Percentiles rank a stretch among this genome's conserved stretches.
These are phyloP conservation scores for Rhodotorula babjevae DNA, from an alignment of 768 basidiomycete species.

Conservation along the genomic window DNA sequence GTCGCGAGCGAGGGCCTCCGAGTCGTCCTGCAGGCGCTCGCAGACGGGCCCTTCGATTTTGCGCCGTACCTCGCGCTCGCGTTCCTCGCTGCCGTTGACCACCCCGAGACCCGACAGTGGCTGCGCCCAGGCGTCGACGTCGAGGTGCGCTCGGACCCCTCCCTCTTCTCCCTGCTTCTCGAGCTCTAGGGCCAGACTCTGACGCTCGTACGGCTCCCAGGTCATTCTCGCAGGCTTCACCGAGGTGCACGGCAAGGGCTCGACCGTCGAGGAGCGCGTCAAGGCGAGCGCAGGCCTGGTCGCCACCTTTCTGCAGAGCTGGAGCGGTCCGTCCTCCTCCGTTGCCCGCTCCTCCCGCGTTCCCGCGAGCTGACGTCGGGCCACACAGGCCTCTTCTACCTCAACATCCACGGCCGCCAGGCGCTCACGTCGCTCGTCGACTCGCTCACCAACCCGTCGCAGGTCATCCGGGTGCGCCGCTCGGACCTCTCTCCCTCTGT, in stretches of 20 bases:
- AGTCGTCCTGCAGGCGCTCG: slow-evolving; percentile 74
- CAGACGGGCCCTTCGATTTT: slow-evolving; percentile 53
- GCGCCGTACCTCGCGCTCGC: slow-evolving; percentile 64
- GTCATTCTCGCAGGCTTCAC: slow-evolving; percentile 80
- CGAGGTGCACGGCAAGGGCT: slow-evolving; percentile 80
- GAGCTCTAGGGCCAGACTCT: background rate
- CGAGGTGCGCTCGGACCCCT: slow-evolving; percentile 53
- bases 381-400: slow-evolving; percentile 71
- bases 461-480: slow-evolving; percentile 66
- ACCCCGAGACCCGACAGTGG: slow-evolving; percentile 72
- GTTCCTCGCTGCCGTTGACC: slow-evolving; percentile 78
- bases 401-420: slow-evolving; percentile 81
- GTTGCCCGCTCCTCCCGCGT: background rate
- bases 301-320: slow-evolving; percentile 76
- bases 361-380: background rate
- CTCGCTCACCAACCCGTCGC: slow-evolving; percentile 78
- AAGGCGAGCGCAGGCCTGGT: slow-evolving; percentile 71
- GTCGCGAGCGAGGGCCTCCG: slow-evolving; percentile 76
- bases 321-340: slow-evolving; percentile 67
- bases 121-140: slow-evolving; percentile 77
- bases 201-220: slow-evolving; percentile 46
- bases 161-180: slow-evolving; percentile 46
- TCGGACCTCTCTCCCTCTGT: too few relatives aligned
- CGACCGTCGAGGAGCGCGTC: slow-evolving; percentile 73
- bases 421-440: slow-evolving; percentile 77